A percentile compares a stretch with the other conserved stretches of the same genome.
These are phyloP conservation scores for Posidonia australis DNA, from an alignment of 106 monocot genomes.

Conservation along the genomic window DNA sequence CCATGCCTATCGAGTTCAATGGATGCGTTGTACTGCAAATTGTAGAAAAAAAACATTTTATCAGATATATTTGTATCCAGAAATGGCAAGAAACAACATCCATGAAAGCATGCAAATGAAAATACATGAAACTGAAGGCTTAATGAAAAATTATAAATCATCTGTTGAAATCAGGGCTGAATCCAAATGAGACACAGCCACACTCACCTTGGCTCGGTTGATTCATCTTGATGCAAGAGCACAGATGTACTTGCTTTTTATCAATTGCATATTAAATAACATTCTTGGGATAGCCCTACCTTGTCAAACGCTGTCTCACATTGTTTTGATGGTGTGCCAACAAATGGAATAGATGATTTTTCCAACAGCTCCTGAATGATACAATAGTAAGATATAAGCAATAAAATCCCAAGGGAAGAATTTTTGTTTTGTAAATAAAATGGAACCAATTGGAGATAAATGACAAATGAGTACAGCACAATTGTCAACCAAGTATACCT, in stretches of 20 bases:
- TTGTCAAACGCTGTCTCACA: conserved; percentile 83
- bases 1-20: conserved; percentile 60
- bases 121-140: too few species aligned
- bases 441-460: background rate
- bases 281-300: conserved; percentile 11
- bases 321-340: conserved; percentile 67
- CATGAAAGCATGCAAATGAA: background rate
- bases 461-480: background rate
- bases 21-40: conserved; percentile 70
- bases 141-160: too few species aligned
- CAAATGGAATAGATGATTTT: conserved; percentile 78
- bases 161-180: too few species aligned
- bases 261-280: background rate
- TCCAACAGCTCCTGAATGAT: conserved; percentile 67
- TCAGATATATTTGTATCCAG: too few species aligned
- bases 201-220: too few species aligned
- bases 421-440: background rate
- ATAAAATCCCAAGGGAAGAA: too few species aligned
- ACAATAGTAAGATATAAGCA: background rate
- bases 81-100: background rate
- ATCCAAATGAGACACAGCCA: too few species aligned
- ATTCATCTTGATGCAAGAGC: too few species aligned
- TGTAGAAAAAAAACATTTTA: background rate
- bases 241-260: too few species aligned
- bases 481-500: conserved; percentile 33